Evolutionary conservation across 371 early-diverging fungal species (phyloP), one percentile per base, ranked within the genome.

Genomic region (Nosema granulosis): DNA sequence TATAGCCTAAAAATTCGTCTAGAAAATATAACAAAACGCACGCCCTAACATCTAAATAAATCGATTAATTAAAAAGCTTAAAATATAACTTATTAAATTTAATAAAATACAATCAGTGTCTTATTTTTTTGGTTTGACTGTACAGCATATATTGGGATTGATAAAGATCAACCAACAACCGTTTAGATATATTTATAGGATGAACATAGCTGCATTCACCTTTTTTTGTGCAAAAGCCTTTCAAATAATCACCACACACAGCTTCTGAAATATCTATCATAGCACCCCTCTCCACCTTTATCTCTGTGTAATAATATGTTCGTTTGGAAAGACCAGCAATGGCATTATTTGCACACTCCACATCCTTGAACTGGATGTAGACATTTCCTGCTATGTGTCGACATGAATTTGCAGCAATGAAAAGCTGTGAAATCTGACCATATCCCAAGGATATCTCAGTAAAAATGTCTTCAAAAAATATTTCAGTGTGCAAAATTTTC

Each of bases 161-260:
- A 58, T 50, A 63, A 3, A 80, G 37, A 22, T 75, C 76, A 18
- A 59, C 62, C n/a, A 34, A n/a, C 31, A 80, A 54, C 31, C 68
- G 31, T 37, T 31, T 11, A 54, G 32, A 51, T 18, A 67, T 58
- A 62, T 88, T 88, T 75, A 91, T 90, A 51, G 94, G 85, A 86
- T 96, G 97, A 95, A 96, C 94, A 85, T 95, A 96, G 86, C 94
- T 95, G 86, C 97, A 96, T 79, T 92, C 90, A 1, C 94, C 95
- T 29, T 94, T 94, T 37, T 94, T 91, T 75, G 90, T 92, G 86
- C 97, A 95, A 82, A 92, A 92, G 63, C 89, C 87, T 74, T 88
- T 91, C 78, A 95, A 95, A 83, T 95, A 90, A 82, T 95, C 94
- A 37, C 94, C 89, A 84, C 97, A 96, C 83, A 94, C 92, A 3